phyloP scores from a whole-genome alignment of 2,329 filamentous ascomycete species.

The Alternaria tenuissima region DNA sequence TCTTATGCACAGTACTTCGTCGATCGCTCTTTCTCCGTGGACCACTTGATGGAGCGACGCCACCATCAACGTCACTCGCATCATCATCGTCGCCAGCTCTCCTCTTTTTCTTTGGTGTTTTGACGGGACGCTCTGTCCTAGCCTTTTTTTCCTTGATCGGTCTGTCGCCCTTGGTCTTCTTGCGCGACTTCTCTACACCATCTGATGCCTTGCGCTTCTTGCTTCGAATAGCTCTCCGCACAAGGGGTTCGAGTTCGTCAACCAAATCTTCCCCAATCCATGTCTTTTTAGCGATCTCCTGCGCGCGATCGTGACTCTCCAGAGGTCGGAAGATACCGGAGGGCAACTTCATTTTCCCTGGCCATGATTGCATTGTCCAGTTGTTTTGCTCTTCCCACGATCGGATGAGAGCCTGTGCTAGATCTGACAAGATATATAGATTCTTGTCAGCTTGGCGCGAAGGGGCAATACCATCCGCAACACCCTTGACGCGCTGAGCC shows the following conservation, averaged over 20 bases:
- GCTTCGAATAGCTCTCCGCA: constrained; percentile 72
- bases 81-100: constrained; percentile 42
- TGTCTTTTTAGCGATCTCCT: constrained; percentile 85
- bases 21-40: constrained; percentile 54
- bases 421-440: constrained; percentile 86
- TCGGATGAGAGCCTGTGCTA: constrained; percentile 82
- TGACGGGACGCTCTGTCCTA: constrained; percentile 41
- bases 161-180: constrained; percentile 47
- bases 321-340: constrained; percentile 79
- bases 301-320: constrained; percentile 77
- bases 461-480: constrained; percentile 77
- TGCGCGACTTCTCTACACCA: constrained; percentile 39
- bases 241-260: constrained; percentile 78
- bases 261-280: constrained; percentile 80
- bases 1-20: constrained; percentile 50
- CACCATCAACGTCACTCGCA: constrained; percentile 41
- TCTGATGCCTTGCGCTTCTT: constrained; percentile 56
- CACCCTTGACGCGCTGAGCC: constrained; percentile 90
- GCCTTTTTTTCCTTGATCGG: constrained; percentile 42
- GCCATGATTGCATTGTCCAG: constrained; percentile 85
- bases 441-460: constrained; percentile 66
- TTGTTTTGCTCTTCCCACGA: constrained; percentile 86
- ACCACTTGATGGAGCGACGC: constrained; percentile 49
- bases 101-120: constrained; percentile 51
- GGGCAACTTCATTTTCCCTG: constrained; percentile 82